These are phyloP conservation scores for Haplosporangium sp. DNA, from an alignment of 371 early-diverging fungal species.

Conservation along the genomic window DNA sequence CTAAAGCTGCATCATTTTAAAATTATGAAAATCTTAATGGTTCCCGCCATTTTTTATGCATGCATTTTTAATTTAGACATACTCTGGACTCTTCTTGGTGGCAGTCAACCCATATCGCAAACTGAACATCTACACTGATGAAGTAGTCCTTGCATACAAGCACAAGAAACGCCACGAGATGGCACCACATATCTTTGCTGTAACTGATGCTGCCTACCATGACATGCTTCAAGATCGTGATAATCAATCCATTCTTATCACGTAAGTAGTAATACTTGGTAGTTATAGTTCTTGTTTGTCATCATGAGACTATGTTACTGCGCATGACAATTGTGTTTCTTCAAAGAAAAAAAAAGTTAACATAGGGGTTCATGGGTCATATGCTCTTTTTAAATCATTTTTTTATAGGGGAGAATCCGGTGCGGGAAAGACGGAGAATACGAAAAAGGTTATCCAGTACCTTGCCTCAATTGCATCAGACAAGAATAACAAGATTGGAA, in stretches of 20 bases:
- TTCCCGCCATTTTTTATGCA: neutral
- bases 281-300: neutral
- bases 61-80: conserved; percentile 78
- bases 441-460: conserved; percentile 99
- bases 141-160: conserved; percentile 82
- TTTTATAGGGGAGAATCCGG: conserved; percentile 96
- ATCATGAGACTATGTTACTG: conserved; percentile 7
- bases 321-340: conserved; percentile 2
- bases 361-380: conserved; percentile 4
- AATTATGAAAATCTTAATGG: neutral
- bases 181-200: conserved; percentile 97
- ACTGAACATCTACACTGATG: conserved; percentile 93
- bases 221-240: conserved; percentile 94
- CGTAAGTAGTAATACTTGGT: conserved; percentile 64
- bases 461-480: conserved; percentile 89
- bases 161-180: conserved; percentile 90
- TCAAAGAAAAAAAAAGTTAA: neutral
- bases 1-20: neutral
- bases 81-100: conserved; percentile 99
- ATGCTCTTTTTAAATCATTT: neutral
- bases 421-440: conserved; percentile 99
- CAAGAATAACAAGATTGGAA: conserved; percentile 59
- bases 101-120: conserved; percentile 99
- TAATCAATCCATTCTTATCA: conserved; percentile 99
- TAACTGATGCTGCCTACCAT: conserved; percentile 95